Percentiles rank a stretch among this genome's conserved stretches.
Conservation (phyloP, 345 rosid genomes). For the Ailanthus altissimus region DNA sequence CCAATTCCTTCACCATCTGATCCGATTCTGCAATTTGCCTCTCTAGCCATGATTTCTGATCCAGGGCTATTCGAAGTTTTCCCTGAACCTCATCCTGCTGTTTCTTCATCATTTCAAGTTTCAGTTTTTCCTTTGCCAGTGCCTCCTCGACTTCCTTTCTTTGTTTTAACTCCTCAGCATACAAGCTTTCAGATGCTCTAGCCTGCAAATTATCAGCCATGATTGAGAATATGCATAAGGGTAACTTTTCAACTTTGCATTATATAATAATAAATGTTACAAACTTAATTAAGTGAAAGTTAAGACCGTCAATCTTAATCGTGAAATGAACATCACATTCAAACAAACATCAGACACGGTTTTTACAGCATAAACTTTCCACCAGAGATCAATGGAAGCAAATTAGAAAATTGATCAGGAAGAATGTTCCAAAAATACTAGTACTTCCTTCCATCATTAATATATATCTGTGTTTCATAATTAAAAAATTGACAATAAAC, state of each 20-base stretch:
- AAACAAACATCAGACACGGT: not conserved
- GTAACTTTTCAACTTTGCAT: not conserved
- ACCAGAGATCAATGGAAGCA: not conserved
- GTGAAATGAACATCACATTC: not conserved
- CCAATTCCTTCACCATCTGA: slow-evolving; percentile 52
- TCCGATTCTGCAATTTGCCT: slow-evolving; percentile 60
- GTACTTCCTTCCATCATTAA: not conserved
- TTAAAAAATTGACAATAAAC: not conserved
- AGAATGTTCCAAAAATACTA: not conserved
- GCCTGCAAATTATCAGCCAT: slow-evolving; percentile 42
- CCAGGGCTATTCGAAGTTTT: slow-evolving; percentile 48
- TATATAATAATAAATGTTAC: not conserved
- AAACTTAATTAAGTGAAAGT: not conserved
- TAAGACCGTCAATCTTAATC: not conserved
- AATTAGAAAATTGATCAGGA: not conserved
- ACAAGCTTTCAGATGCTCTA: slow-evolving; percentile 57
- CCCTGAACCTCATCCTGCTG: slow-evolving; percentile 47
- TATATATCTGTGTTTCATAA: slow-evolving; percentile 7
- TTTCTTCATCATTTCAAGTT: slow-evolving; percentile 49
- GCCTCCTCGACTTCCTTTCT: slow-evolving; percentile 69
- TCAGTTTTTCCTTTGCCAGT: slow-evolving; percentile 58
- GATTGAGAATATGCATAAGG: slow-evolving; percentile 14
- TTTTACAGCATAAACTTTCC: not conserved
- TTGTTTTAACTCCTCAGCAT: slow-evolving; percentile 58
- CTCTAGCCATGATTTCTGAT: slow-evolving; percentile 52